Evolutionary conservation across 768 basidiomycete species (phyloP), one percentile per base, ranked within the genome.

Genomic region (Lentinula edodes): DNA sequence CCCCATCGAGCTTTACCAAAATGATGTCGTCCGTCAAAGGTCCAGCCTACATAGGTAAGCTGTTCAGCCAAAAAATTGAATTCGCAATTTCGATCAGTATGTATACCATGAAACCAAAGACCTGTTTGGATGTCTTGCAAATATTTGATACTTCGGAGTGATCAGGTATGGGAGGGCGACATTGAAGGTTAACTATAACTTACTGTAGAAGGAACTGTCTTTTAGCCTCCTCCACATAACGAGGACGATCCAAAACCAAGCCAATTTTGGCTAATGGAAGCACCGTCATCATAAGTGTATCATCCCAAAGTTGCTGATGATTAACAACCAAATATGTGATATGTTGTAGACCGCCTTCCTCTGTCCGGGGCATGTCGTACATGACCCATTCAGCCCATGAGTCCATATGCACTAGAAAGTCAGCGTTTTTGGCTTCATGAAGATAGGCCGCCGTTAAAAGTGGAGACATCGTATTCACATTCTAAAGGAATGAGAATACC

Each of bases 241-340:
- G 71, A 2, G 76, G 75, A 34, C 80, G 71, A 42, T 76, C 71
- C n/a, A 84, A 73, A n/a, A 83, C 75, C 38, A 83, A 66, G 3
- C 83, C 83, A 48, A 84, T 83, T 68, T 83, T 83, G 9, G 83
- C 71, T 38, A 85, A 70, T 9, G 83, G 83, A n/a, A 84, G 71
- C 13, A 84, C 82, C 28, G 75, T 73, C 81, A 84, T 84, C 81
- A 83, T 82, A 62, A 83, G 69, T 2, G 82, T 84, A 67, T 85
- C 83, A 66, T 84, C 81, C 82, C 83, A 83, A 6, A 83, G 66
- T 62, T 83, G 81, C 61, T 81, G 76, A 63, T 73, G 54, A 66
- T 82, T 76, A 46, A 71, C 70, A 23, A 68, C 70, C 34, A 75
- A 68, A 66, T 77, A 80, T 12, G 80, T 81, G 60, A 77, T 80